Percentiles rank a stretch among this genome's conserved stretches.
These are phyloP conservation scores for Auricularia auricula-judae DNA, from an alignment of 768 basidiomycete genomes.

Conservation along the genomic window DNA sequence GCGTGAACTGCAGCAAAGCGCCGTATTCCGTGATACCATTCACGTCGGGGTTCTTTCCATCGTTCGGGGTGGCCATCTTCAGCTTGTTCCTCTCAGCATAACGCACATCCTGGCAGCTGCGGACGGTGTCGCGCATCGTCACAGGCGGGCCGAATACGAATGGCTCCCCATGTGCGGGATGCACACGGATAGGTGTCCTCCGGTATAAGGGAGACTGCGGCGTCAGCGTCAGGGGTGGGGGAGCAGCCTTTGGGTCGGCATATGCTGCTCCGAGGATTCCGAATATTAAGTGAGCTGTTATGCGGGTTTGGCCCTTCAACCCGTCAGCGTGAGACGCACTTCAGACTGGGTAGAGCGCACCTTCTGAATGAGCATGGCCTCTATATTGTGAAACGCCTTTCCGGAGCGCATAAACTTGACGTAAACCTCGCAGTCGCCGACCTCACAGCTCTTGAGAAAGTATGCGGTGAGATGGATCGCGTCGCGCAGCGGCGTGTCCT, in stretches of 20 bases:
- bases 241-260: background rate
- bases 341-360: constrained; percentile 19
- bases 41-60: background rate
- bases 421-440: constrained; percentile 34
- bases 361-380: constrained; percentile 47
- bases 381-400: constrained; percentile 43
- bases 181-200: background rate
- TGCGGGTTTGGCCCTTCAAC: constrained; percentile 31
- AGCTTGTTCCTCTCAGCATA: background rate
- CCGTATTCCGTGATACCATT: background rate
- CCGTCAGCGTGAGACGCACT: too few species aligned
- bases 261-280: constrained; percentile 23
- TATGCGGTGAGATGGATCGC: constrained; percentile 52
- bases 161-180: background rate
- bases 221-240: background rate
- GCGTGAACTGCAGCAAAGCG: background rate
- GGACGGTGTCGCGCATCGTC: background rate
- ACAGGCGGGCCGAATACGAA: background rate
- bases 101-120: background rate
- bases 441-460: constrained; percentile 36
- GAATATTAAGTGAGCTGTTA: constrained; percentile 47
- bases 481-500: constrained; percentile 35
- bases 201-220: background rate
- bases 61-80: background rate
- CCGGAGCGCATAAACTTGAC: constrained; percentile 39